Evolutionary conservation across 73 alveolate genomes (phyloP), one percentile per base, ranked within the genome.

Genomic region (Paramecium caudatum): DNA sequence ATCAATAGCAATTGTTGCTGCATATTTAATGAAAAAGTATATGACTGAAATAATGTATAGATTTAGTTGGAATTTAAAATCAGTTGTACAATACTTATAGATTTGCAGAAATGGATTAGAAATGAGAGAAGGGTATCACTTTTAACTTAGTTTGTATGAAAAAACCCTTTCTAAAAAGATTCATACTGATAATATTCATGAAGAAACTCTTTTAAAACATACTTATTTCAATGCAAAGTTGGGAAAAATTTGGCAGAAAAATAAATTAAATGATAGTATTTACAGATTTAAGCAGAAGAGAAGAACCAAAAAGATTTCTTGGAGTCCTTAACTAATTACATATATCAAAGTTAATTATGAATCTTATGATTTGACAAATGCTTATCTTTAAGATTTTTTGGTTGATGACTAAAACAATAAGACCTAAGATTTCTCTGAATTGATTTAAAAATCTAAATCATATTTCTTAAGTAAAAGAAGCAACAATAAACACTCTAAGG

Each of bases 11-110:
- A 37, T 74, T 23, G 69, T 39, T 5, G 47, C 88, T 27, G 88
- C 88, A 13, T 74, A 74, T 43, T 74, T 74, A 39, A 74, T 74
- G 88, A 74, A 19, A 21, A 74, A 74, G 88, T 74, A 74, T 10
- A 8, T 19, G 43, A 74, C 21, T 13, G 8, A 5, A 74, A 16
- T 2, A 65, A 27, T 12, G 13, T 45, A 39, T 19, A 74, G 88
- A 74, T 74, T 27, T 39, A 17, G 43, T 21, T 74, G 88, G 88
- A 45, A 37, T 23, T 21, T 74, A 74, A 27, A 37, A 8, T 41
- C 43, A 5, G 17, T 41, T 0, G 19, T 74, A 21, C 32, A 74
- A 37, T 74, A 27, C 32, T 39, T 74, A 74, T 27, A 74, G 16
- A 37, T 19, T 17, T 27, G 88, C 9, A 36, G 88, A 43, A 74